Evolutionary conservation across 208 protist genomes (phyloP).

Genomic region (Balamuthia mandrillaris): DNA sequence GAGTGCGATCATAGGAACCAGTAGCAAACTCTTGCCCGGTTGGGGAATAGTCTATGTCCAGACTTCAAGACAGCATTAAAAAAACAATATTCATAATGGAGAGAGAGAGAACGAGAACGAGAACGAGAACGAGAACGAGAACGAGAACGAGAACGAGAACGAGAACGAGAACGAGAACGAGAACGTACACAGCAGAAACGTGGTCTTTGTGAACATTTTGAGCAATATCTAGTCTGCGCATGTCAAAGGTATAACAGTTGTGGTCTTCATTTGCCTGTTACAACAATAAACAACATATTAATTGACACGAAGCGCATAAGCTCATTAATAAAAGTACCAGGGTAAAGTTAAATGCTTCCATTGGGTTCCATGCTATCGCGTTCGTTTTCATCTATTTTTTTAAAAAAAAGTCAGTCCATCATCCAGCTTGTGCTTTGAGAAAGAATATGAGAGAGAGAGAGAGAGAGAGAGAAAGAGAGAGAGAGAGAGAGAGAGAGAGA

Average conservation of each 20-base stretch:
- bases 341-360: conserved; percentile 95
- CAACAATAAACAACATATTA: background rate
- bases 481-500: too few relatives aligned
- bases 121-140: background rate
- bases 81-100: background rate
- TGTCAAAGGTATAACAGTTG: conserved; percentile 97
- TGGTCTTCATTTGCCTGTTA: conserved; percentile 88
- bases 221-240: conserved; percentile 86
- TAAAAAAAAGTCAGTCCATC: too few relatives aligned
- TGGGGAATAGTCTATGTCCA: conserved; percentile 92
- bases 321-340: conserved; percentile 40
- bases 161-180: background rate
- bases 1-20: conserved; percentile 88
- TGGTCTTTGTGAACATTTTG: conserved; percentile 92
- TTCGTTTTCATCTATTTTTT: conserved; percentile 92
- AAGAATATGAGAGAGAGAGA: too few relatives aligned
- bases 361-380: conserved; percentile 92
- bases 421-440: too few relatives aligned
- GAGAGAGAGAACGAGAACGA: background rate
- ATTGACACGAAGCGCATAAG: background rate
- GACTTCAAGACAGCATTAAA: background rate
- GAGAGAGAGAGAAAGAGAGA: too few relatives aligned
- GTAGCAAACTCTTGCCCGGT: conserved; percentile 91
- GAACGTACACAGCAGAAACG: conserved; percentile 81
- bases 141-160: background rate